These are phyloP conservation scores for Aureobasidium uvarum DNA, from an alignment of 2,329 filamentous ascomycete genomes.

Conservation along the genomic window DNA sequence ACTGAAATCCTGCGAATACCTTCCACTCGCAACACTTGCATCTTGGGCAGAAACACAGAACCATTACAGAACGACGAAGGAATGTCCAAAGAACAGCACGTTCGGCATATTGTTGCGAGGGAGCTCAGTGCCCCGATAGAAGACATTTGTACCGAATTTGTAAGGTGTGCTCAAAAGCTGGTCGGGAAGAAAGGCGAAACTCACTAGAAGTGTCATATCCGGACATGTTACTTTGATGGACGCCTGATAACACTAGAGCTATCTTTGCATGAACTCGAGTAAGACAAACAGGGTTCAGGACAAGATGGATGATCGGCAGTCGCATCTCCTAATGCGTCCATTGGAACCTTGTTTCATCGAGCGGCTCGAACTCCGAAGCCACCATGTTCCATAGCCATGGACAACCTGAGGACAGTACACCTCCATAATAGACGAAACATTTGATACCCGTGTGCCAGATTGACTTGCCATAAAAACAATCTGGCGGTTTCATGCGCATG, in stretches of 20 bases:
- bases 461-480: background rate
- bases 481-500: background rate
- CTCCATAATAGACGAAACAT: background rate
- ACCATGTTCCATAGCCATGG: background rate
- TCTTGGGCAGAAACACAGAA: conserved; percentile 58
- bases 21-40: conserved; percentile 80
- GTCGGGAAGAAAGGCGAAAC: conserved; percentile 28
- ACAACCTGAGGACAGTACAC: background rate
- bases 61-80: background rate
- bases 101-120: conserved; percentile 24
- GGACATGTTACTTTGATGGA: background rate
- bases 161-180: conserved; percentile 28
- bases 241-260: background rate
- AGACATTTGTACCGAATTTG: conserved; percentile 28
- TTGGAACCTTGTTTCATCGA: background rate
- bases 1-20: conserved; percentile 87
- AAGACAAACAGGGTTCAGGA: too few relatives aligned
- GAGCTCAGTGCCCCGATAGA: conserved; percentile 28
- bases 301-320: background rate
- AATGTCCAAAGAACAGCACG: conserved; percentile 14
- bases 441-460: background rate
- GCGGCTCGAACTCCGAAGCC: background rate
- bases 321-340: background rate
- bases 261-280: background rate
- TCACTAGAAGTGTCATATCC: conserved; percentile 16